Evolutionary conservation across 164 flowering plant genomes (phyloP), one percentile per base, ranked within the genome.

Genomic region (Santalum album): DNA sequence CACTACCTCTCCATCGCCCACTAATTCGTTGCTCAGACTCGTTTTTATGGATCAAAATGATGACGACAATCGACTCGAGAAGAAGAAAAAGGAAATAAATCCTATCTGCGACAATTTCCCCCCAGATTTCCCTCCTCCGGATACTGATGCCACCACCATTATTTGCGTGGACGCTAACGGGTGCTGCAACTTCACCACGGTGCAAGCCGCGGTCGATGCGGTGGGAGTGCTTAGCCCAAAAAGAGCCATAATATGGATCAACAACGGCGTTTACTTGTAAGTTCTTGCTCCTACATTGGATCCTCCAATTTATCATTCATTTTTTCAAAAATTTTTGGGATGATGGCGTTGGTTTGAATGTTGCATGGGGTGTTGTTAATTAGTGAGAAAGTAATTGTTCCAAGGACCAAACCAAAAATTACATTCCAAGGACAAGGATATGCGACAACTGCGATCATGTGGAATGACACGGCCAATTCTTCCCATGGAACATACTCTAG

Each of bases 361-460:
- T 12, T 42, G 45, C 45, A 18, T 42, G 45, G 4, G 16, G 21
- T 18, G 21, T 18, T 1, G 21, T 6, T 17, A 10, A 17, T 38
- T 38, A 91, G 96, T 61, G 98, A 88, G 68, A 91, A 88, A 61
- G 87, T 91, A 29, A 69, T 60, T 4, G 64, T 91, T 17, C 84
- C 90, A 15, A 81, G 45, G 39, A 78, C 67, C 49, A 88, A 86
- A 57, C 78, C 83, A 10, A 91, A 91, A 43, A 72, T 86, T 27
- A 91, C 98, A 40, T 82, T 91, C 61, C 96, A 87, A 80, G 98
- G 98, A 53, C 96, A 88, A 75, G 95, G 96, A 32, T 81, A 69
- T 38, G 69, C 73, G 7, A 64, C 78, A 0, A 91, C 98, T 7
- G 92, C 95, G 18, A 84, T 91, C 15, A 78, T 72, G 20, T 91